Percentiles rank a stretch among this genome's conserved stretches.
phyloP scores from a whole-genome alignment of 1,284 basidiomycete genomes.

The Somion occarium region DNA sequence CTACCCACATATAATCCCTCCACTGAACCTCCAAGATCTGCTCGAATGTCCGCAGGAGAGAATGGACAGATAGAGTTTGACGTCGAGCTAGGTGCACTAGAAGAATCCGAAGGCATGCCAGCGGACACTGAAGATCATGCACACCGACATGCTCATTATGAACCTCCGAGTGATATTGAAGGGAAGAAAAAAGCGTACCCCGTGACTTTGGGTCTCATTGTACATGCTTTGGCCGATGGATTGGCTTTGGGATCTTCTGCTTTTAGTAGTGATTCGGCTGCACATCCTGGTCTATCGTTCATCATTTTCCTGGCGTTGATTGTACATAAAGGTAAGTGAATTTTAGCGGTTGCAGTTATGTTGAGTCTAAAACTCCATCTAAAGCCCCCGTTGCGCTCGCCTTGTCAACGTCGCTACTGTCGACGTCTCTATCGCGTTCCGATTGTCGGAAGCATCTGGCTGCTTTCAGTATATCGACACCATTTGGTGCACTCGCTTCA shows the following conservation, averaged over 20 bases:
- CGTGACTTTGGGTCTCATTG: slow-evolving; percentile 78
- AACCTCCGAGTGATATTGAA: slow-evolving; percentile 10
- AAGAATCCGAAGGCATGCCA: slow-evolving; percentile 28
- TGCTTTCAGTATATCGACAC: slow-evolving; percentile 80
- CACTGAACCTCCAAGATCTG: not conserved
- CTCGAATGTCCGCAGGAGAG: slow-evolving; percentile 7
- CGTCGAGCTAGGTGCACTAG: slow-evolving; percentile 51
- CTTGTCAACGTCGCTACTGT: slow-evolving; percentile 75
- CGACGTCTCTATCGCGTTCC: slow-evolving; percentile 59
- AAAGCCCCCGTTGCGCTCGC: slow-evolving; percentile 86
- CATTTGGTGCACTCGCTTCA: slow-evolving; percentile 67
- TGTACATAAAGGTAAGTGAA: slow-evolving; percentile 77
- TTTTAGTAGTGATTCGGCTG: slow-evolving; percentile 24
- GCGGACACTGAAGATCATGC: slow-evolving; percentile 1
- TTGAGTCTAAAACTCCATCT: not conserved
- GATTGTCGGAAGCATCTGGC: slow-evolving; percentile 73
- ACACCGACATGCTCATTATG: not conserved
- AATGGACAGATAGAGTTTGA: slow-evolving; percentile 47
- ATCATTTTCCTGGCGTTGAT: slow-evolving; percentile 86
- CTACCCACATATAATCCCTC: not conserved
- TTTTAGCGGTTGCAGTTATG: not conserved
- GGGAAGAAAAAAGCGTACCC: slow-evolving; percentile 45
- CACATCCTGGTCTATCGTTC: slow-evolving; percentile 52
- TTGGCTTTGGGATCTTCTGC: slow-evolving; percentile 82
- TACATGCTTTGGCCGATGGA: slow-evolving; percentile 88